Evolutionary conservation across 192 early-diverging fungal genomes (phyloP), one percentile per base, ranked within the genome.

Genomic region (Gonapodya sp.): DNA sequence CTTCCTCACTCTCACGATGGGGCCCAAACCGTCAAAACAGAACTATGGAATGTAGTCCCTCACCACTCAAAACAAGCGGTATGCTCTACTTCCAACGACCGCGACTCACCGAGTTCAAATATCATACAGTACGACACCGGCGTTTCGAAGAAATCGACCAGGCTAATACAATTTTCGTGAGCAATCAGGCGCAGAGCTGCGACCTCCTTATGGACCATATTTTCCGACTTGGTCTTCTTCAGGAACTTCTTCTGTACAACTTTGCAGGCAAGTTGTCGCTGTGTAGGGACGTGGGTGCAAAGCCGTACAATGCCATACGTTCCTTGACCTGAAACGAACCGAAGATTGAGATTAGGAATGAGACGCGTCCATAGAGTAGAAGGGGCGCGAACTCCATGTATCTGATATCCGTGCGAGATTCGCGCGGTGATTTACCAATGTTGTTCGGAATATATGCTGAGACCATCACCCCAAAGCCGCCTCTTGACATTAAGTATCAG

Each of bases 201-300:
- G 8, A 34, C 34, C 75, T 77, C 75, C 30, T 34, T 18, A 14
- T 18, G 30, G 30, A 34, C 34, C 75, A 77, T 77, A 18, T 18
- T 2, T 18, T 18, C 34, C 31, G 18, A 8, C 75, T 77, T 77
- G 75, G 16, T 18, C 75, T 77, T 77, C 75, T 77, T 34, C 8
- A 77, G 75, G 75, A 77, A 77, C 30, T 18, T 34, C 75, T 77
- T 77, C 75, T 77, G 18, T 14, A 77, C 8, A 33, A 77, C 34
- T 33, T 77, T 77, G 30, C 18, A 18, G 18, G 75, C 75, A 2
- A 18, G 46, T 64, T 64, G 8, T 24, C 46, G 46, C 2, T 34
- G 2, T 34, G 75, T 32, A 8, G 75, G 75, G 30, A 33, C 75
- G 31, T 77, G 75, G 30, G 75, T 77, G 30, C 30, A 18, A 33